These are phyloP conservation scores for Cyanodermella asteris DNA, from an alignment of 2,329 filamentous ascomycete genomes.

Conservation along the genomic window DNA sequence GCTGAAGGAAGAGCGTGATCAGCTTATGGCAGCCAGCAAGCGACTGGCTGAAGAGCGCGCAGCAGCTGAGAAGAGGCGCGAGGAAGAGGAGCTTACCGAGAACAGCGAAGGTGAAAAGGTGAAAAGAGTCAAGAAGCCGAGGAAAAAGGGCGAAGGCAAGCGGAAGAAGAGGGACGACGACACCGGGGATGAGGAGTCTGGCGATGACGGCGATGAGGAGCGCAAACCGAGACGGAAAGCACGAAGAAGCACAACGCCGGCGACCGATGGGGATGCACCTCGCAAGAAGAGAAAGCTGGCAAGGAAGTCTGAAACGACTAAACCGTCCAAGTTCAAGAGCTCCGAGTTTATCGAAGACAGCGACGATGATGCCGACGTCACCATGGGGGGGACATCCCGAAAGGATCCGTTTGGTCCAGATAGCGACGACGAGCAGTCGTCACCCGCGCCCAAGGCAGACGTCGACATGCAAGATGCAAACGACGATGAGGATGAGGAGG, in stretches of 20 bases:
- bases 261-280: constrained; percentile 14
- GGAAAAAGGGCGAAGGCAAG: constrained; percentile 30
- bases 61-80: constrained; percentile 45
- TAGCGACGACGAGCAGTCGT: constrained; percentile 11
- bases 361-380: constrained; percentile 35
- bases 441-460: constrained; percentile 6
- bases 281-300: constrained; percentile 41
- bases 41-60: constrained; percentile 47
- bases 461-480: constrained; percentile 12
- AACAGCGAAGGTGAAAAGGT: constrained; percentile 63
- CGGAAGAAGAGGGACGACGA: constrained; percentile 37
- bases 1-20: constrained; percentile 67
- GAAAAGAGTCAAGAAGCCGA: constrained; percentile 49
- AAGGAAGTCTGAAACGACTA: constrained; percentile 23
- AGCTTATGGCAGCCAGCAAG: constrained; percentile 56
- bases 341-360: constrained; percentile 65
- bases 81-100: constrained; percentile 60
- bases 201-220: constrained; percentile 28
- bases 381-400: constrained; percentile 12
- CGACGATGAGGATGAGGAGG: constrained; percentile 5
- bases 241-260: constrained; percentile 25
- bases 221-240: constrained; percentile 26
- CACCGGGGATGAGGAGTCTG: constrained; percentile 17
- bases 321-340: constrained; percentile 55
- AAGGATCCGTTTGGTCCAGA: constrained; percentile 7